Conservation (phyloP, 495 filamentous ascomycete genomes). For the Tuber calosporum region DNA sequence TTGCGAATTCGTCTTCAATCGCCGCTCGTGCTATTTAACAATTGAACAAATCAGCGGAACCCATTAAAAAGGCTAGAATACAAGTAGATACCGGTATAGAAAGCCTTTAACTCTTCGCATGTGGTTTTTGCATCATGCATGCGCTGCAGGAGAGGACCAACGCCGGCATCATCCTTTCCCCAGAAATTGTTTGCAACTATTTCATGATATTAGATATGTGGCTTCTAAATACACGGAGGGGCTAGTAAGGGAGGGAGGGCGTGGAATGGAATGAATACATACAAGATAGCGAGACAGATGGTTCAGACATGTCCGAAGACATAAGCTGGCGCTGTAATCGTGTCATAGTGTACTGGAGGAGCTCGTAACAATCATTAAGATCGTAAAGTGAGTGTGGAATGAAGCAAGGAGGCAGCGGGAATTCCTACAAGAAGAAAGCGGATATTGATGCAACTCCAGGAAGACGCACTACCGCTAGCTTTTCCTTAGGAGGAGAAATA, state of each 20-base stretch:
- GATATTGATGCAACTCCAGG: neutral
- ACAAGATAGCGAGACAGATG: constrained; percentile 49
- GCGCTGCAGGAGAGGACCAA: constrained; percentile 83
- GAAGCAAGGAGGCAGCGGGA: constrained; percentile 2
- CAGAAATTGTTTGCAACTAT: constrained; percentile 98
- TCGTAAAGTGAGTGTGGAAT: constrained; percentile 8
- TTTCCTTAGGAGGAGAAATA: neutral
- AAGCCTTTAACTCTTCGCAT: constrained; percentile 85
- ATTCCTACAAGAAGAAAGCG: neutral
- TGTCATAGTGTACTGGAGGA: neutral
- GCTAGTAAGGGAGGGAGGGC: neutral
- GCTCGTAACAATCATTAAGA: constrained; percentile 16
- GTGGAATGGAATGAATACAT: constrained; percentile 10
- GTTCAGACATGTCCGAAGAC: constrained; percentile 35
- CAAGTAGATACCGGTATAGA: constrained; percentile 65
- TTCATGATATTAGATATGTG: constrained; percentile 19
- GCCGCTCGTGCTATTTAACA: constrained; percentile 63
- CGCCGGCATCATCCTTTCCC: constrained; percentile 97
- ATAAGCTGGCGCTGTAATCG: constrained; percentile 7
- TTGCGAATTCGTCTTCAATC: constrained; percentile 96
- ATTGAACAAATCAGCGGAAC: constrained; percentile 10
- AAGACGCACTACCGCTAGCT: neutral
- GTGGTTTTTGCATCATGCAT: constrained; percentile 95
- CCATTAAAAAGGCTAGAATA: constrained; percentile 6
- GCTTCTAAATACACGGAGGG: neutral